Base-by-base conservation (phyloP, 75 land plant species). In the Gnetum montanum region DNA sequence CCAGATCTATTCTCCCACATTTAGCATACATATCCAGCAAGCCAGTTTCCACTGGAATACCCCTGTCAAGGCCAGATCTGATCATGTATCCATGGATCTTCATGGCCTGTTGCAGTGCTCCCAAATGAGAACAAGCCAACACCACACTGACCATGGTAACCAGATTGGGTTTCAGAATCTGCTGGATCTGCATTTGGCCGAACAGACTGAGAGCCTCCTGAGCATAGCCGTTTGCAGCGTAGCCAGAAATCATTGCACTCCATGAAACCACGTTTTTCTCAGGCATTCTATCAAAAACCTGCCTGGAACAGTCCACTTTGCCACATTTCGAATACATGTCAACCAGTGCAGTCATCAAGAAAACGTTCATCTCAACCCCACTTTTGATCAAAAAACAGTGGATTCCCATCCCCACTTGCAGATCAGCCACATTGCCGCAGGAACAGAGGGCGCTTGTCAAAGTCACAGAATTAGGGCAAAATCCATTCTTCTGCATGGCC, bases 281-380 rank as follows among this genome's bases (percentile, higher is more conserved):
- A 6, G 11, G 8, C 68, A 66, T 61, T 23, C 30, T 48, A 18
- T 64, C 24, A 44, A 66, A 66, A 16, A 62, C 26, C 13, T 44
- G 11, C 12, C 49, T 67, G 4, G 69, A 35, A 22, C 24, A 20
- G 13, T 20, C n/a, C 18, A 60, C 11, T 15, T 38, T 66, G n/a
- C 69, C 64, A 46, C 69, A 66, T 44, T 66, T 66, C 19, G 27
- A 64, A 47, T 61, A 66, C 35, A 44, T 57, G 18, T 66, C 69
- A 12, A 66, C 43, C n/a, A 66, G 65, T 13, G 66, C 36, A 34
- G 31, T 59, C 6, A 43, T 34, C 50, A 60, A 2, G 22, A 59
- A 31, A 34, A 31, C 37, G 46, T 66, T 53, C 1, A 40, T 22
- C n/a, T 66, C 34, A 36, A 57, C 15, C 24, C 65, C 52, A 59